Base-by-base conservation (phyloP, 805 yeast species). In the Saccharomyces jurei region DNA sequence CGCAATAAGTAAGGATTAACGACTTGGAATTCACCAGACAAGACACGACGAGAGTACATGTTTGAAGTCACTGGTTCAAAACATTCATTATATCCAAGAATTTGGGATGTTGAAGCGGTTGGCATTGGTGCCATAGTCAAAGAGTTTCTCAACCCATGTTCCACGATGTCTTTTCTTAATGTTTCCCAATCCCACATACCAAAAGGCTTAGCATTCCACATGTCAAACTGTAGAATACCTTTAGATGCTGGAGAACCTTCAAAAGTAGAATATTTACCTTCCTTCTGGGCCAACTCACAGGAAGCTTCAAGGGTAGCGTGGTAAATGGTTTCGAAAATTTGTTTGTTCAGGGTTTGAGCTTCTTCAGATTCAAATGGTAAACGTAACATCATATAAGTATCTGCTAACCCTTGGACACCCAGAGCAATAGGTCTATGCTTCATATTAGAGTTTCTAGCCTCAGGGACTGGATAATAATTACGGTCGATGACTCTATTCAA, bases 371-470 rank as follows among this genome's bases (percentile, higher is more conserved):
- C 97, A 69, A 91, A 92, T 47, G 97, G 94, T 55, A 89, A 65
- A 64, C 96, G 81, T 58, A 92, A 75, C 60, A 79, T 77, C 78
- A 89, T 81, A 71, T 89, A 92, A 1, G 85, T 77, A 71, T 92
- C 98, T 29, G 98, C 97, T 53, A 92, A 77, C 55, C 99, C 99
- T 71, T 92, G 97, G n/a, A 92, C 97, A 61, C 99, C 99, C 25
- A 92, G 73, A n/a, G 97, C 97, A 64, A 92, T 81, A 22, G 99
- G 98, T 63, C 99, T 79, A 71, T 92, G 86, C 65, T 82, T 83
- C 77, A 81, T 73, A 71, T 94, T 92, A 17, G 97, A 88, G 49
- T 58, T 66, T 63, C 77, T 78, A 4, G 98, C 92, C 60, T 82
- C 86, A 52, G 78, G 81, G 26, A 88, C 84, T 4, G 99, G 98